These are phyloP conservation scores for Neurospora tetrasperma DNA, from an alignment of 495 filamentous ascomycete species.

Conservation along the genomic window DNA sequence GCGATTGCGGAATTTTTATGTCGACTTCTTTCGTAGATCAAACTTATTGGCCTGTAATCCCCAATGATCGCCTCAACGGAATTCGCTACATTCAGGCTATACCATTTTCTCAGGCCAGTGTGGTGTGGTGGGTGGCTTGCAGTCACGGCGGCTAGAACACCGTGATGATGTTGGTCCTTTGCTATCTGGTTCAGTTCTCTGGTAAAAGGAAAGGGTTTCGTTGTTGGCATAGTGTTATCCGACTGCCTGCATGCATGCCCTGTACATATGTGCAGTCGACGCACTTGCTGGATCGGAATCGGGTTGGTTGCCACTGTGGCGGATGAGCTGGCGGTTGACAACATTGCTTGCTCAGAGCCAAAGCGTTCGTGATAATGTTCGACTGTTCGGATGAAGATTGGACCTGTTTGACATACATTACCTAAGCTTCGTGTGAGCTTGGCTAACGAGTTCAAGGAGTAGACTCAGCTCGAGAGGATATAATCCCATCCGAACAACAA, in stretches of 20 bases:
- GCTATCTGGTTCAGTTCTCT: neutral
- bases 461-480: neutral
- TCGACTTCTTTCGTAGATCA: neutral
- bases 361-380: neutral
- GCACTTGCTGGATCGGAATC: neutral
- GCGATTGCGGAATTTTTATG: neutral
- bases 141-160: neutral
- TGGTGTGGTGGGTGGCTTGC: neutral
- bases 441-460: neutral
- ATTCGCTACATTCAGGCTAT: neutral
- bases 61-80: neutral
- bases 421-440: neutral
- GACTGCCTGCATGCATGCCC: neutral
- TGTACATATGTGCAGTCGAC: neutral
- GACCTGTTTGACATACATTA: neutral
- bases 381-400: neutral
- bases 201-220: neutral
- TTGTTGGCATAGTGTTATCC: neutral
- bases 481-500: neutral
- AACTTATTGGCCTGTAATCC: neutral
- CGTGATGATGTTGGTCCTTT: neutral
- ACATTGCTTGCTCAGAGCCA: neutral
- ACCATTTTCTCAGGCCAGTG: neutral
- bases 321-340: neutral
- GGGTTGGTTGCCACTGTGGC: neutral